Evolutionary conservation across 2,329 filamentous ascomycete genomes (phyloP), one percentile per base, ranked within the genome.

Genomic region (Trichophyton rubrum): DNA sequence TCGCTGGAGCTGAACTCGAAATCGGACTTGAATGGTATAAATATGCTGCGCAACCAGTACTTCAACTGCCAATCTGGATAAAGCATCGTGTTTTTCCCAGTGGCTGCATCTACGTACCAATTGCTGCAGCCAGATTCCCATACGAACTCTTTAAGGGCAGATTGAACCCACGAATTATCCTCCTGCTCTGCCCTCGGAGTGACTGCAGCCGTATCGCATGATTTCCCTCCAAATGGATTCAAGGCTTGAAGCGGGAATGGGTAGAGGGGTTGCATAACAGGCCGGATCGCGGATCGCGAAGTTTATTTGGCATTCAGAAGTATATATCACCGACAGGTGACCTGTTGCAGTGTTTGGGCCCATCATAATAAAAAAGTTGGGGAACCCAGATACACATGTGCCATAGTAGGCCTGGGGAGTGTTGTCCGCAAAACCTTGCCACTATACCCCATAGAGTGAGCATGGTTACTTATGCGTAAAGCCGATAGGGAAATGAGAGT

Each of bases 231-330:
- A 33, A 61, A 72, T 5, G 30, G 62, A 56, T 20, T 64, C 43
- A 13, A 62, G 27, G 6, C 68, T 65, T n/a, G 66, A 40, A 41
- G 69, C 62, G 20, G 70, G 65, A 24, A 65, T 67, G 59, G 62
- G 70, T 68, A 66, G 58, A 74, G 59, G 15, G 67, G 64, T 3
- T 67, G 62, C 27, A 79, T 64, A 38, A 81, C 71, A 0, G 79
- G 78, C 0, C 64, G 64, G 11, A 81, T 69, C 0, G 78, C 75
- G 71, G 5, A 77, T 66, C 17, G 70, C 70, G 62, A 78, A 78
- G 66, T 79, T 79, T 59, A 81, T 78, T 61, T 81, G 78, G 64
- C 78, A 80, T 64, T 81, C 79, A 0, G 75, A 75, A 0, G 77
- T 77, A 65, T 77, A 80, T 20, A 80, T 77, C 3, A 80, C 78